Evolutionary conservation across 164 flowering plant species (phyloP), one percentile per base, ranked within the genome.

Genomic region (Aristolochia californica): DNA sequence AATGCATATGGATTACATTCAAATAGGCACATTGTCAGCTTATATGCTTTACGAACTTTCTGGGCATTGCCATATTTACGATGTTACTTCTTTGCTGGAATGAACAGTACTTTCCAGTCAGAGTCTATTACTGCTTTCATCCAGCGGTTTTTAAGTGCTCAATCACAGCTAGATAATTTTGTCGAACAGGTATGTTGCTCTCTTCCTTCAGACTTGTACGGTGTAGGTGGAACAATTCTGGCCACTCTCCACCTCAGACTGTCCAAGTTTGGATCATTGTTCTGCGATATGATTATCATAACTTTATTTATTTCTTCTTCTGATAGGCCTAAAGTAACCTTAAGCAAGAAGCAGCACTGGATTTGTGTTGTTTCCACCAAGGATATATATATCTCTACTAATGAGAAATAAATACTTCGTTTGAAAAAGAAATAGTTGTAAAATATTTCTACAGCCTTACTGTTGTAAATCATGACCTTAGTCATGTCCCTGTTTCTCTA

Each of bases 61-160:
- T 86, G 97, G 93, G 97, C 91, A 23, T 65, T 84, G 18, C 79
- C 91, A 13, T 88, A 68, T 61, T 70, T 84, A 70, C 74, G 86
- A 62, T 68, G 68, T 59, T 73, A 78, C 70, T 88, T 88, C 72
- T 82, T 82, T 73, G 91, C 87, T 4, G 94, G 88, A 62, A 66
- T 85, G 82, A 77, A 72, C 16, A 70, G 64, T 57, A 59, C 79
- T 63, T 74, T 58, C 54, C 87, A 81, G 44, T 65, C 80, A 16
- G 85, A 85, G 67, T 62, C 80, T 0, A 75, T 84, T 47, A 75
- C 70, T 76, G 74, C 78, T 45, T 85, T 72, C 62, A 75, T 83
- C 56, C 88, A 84, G 66, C 67, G 81, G 28, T 53, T 88, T 64
- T 64, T 85, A 67, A 76, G 87, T 72, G 84, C 84, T 8, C 88